Base-by-base conservation (phyloP, 2,329 filamentous ascomycete species). In the Verticillium albo-atrum region DNA sequence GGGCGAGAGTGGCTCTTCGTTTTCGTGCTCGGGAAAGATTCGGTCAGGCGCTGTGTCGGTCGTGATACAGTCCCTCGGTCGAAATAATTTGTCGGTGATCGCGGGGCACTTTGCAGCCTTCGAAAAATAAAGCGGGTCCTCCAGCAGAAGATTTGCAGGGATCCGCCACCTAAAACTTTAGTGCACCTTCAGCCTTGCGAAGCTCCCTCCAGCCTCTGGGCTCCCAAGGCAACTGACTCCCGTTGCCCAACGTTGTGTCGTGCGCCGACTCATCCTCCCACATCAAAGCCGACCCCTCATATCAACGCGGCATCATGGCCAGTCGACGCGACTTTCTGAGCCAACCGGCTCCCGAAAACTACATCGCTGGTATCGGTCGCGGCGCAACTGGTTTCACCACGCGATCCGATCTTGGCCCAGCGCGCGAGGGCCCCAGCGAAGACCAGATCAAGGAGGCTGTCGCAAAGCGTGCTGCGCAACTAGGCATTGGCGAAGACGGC, bases 371-470 rank as follows among this genome's bases (percentile, higher is more conserved):
- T 84, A 88, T 99, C 64, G 95, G 95, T 77, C 90, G 96, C 82
- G 95, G 95, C 77, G 96, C 96, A 25, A 99, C 95, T 7, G 95
- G 96, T 62, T 99, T 99, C 79, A 98, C 95, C 17, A 99, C 95
- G 47, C 88, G 96, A 69, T 98, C 94, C 60, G 95, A 99, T 83
- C 82, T 99, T 60, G 95, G 96, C 60, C 95, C 96, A 56, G 94
- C 94, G 61, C 86, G 94, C 68, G 94, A 97, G 79, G 95, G 95
- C 17, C 95, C 95, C 55, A 97, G 91, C 62, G 94, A 97, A 69
- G 95, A 99, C 72, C 94, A 98, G 77, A 97, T 99, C 77, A 97
- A 98, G 75, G 95, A 97, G 74, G 93, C 92, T 63, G 89, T 99
- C 67, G 93, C 93, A 55, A 97, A 97, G 76, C 89, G 96, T 68